These are phyloP conservation scores for Austroboletus niveus DNA, from an alignment of 1,284 basidiomycete genomes.

Conservation along the genomic window DNA sequence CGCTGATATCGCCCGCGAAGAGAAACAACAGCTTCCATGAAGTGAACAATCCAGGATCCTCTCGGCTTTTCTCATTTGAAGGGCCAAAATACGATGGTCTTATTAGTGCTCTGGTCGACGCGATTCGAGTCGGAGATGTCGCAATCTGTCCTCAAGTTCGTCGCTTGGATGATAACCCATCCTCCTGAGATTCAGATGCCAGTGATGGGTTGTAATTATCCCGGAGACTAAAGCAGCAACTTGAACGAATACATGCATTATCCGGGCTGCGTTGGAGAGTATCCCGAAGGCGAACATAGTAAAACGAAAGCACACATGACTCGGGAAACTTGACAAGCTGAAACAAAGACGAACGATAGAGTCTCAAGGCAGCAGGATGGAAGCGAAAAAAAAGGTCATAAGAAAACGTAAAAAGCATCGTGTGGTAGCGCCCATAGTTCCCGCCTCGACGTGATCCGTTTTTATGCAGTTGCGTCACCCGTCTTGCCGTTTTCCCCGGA, in stretches of 20 bases:
- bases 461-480: slow-evolving; percentile 27
- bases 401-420: slow-evolving; percentile 14
- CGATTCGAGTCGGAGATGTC: no score
- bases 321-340: slow-evolving; percentile 20
- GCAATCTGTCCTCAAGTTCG: no score
- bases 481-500: slow-evolving; percentile 28
- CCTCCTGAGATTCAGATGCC: no score
- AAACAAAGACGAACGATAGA: slow-evolving; percentile 9
- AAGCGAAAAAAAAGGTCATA: slow-evolving; percentile 17
- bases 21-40: no score
- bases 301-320: slow-evolving; percentile 21
- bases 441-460: slow-evolving; percentile 16
- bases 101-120: no score
- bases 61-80: no score
- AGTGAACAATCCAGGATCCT: no score
- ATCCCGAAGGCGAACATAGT: slow-evolving; percentile 20
- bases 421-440: slow-evolving; percentile 16
- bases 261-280: slow-evolving; percentile 12
- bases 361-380: slow-evolving; percentile 13
- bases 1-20: no score
- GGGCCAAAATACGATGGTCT: no score
- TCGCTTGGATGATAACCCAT: no score
- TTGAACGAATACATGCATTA: slow-evolving; percentile 21
- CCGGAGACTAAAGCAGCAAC: background rate
- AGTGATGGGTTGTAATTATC: background rate